Conservation (phyloP, 2,329 filamentous ascomycete species). For the Magnaporthiopsis poae region DNA sequence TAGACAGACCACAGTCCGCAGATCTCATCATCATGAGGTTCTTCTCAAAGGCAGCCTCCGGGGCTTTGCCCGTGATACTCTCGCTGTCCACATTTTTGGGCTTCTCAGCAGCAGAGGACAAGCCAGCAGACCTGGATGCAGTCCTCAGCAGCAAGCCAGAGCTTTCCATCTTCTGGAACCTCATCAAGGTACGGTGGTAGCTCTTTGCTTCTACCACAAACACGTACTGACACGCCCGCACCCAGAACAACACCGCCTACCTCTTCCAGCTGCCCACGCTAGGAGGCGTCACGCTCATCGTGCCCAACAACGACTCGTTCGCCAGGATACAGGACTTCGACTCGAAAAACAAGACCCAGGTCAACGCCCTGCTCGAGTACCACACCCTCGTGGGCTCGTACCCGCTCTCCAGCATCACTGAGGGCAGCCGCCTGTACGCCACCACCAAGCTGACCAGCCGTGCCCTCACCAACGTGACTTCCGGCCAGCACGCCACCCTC, state of each 20-base stretch:
- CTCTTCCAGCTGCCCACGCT: conserved; percentile 2
- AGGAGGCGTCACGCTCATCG: conserved; percentile 32
- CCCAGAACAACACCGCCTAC: conserved; percentile 2
- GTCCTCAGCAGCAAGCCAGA: neutral
- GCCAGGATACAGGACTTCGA: conserved; percentile 39
- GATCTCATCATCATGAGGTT: neutral
- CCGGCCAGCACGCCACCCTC: conserved; percentile 38
- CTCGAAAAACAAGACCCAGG: conserved; percentile 32
- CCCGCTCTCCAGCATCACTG: conserved; percentile 25
- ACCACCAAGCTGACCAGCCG: conserved; percentile 34
- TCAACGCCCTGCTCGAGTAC: conserved; percentile 45
- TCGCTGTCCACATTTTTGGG: neutral
- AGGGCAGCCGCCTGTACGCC: conserved; percentile 29
- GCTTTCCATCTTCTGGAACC: conserved; percentile 2
- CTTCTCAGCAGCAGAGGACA: neutral
- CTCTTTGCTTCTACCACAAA: neutral
- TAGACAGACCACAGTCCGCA: neutral
- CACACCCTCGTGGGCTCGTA: conserved; percentile 49
- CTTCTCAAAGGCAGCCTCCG: neutral
- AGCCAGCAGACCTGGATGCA: neutral
- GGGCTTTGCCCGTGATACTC: neutral
- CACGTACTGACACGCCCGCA: too few species aligned
- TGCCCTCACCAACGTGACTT: conserved; percentile 38
- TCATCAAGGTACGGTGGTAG: neutral
- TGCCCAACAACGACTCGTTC: conserved; percentile 49